A percentile compares a stretch with the other conserved stretches of the same genome.
Evolutionary conservation across 352 stramenopile genomes (phyloP).

Genomic region (Stramenopiles sp.): DNA sequence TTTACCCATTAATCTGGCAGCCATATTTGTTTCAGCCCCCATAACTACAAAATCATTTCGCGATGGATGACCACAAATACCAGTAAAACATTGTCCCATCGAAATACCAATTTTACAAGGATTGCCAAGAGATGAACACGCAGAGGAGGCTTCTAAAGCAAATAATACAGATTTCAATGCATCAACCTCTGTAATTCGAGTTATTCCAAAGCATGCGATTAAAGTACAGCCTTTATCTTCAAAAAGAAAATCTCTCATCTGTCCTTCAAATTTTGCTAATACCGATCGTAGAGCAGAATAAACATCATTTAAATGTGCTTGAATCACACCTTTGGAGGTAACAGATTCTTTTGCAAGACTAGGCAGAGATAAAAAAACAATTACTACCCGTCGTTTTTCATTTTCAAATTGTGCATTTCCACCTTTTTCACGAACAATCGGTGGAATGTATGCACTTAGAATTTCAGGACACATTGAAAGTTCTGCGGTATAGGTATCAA

Average conservation of each 20-base stretch:
- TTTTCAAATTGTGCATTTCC: not conserved
- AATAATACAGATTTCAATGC: slow-evolving; percentile 22
- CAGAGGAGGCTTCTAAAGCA: slow-evolving; percentile 15
- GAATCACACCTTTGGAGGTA: not conserved
- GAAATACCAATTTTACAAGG: slow-evolving; percentile 25
- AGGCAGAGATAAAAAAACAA: not conserved
- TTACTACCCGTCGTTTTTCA: not conserved
- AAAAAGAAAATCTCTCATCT: slow-evolving; percentile 30
- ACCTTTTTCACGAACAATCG: not conserved
- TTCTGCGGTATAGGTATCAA: not conserved
- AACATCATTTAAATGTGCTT: not conserved
- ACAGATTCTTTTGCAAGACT: not conserved
- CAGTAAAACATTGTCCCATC: slow-evolving; percentile 30
- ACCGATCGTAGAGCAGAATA: not conserved
- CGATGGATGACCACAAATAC: slow-evolving; percentile 24
- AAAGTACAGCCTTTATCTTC: slow-evolving; percentile 37
- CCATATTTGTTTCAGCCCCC: slow-evolving; percentile 30
- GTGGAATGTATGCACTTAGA: not conserved
- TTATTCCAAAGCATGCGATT: slow-evolving; percentile 32
- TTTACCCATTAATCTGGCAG: slow-evolving; percentile 30
- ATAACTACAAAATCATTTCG: slow-evolving; percentile 33
- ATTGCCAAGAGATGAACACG: not conserved
- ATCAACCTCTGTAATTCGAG: slow-evolving; percentile 21
- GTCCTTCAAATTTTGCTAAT: slow-evolving; percentile 17
- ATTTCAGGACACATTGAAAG: not conserved